These are phyloP conservation scores for Geotrichum reessii DNA, from an alignment of 1,139 yeast species.

Conservation along the genomic window DNA sequence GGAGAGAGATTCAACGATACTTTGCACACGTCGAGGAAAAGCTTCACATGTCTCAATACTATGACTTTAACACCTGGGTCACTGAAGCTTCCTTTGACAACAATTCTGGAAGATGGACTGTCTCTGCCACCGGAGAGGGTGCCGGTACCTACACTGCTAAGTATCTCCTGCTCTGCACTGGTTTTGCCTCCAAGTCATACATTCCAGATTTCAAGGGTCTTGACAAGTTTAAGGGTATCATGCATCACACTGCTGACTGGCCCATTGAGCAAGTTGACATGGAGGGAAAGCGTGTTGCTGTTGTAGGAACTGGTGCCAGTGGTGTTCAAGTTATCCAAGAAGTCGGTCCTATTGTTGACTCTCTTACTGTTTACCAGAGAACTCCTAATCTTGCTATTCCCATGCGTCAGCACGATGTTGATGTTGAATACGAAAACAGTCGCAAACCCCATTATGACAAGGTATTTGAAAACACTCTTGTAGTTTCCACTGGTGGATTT, in stretches of 20 bases:
- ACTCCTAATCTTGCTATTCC: conserved; percentile 31
- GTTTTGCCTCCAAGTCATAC: conserved; percentile 26
- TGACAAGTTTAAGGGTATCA: conserved; percentile 43
- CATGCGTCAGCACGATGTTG: conserved; percentile 24
- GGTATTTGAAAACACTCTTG: conserved; percentile 17
- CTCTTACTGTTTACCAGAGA: conserved; percentile 29
- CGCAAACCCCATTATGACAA: conserved; percentile 20
- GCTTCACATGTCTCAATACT: conserved; percentile 35
- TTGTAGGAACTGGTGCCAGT: conserved; percentile 46
- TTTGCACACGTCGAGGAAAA: conserved; percentile 40
- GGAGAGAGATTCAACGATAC: conserved; percentile 46
- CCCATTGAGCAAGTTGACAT: conserved; percentile 36
- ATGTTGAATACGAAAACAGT: conserved; percentile 15
- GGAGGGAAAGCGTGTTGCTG: conserved; percentile 38
- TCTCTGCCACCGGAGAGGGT: conserved; percentile 37
- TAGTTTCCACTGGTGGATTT: conserved; percentile 24
- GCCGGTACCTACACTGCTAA: conserved; percentile 37
- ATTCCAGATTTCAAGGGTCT: conserved; percentile 30
- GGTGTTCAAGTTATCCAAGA: conserved; percentile 39
- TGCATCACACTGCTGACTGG: conserved; percentile 49
- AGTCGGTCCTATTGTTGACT: conserved; percentile 18
- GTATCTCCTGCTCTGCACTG: conserved; percentile 36
- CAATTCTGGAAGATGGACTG: conserved; percentile 37
- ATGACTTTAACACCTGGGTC: conserved; percentile 36
- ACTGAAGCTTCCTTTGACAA: conserved; percentile 37